phyloP scores from a whole-genome alignment of 2,329 filamentous ascomycete genomes.

The Xylaria sp. region DNA sequence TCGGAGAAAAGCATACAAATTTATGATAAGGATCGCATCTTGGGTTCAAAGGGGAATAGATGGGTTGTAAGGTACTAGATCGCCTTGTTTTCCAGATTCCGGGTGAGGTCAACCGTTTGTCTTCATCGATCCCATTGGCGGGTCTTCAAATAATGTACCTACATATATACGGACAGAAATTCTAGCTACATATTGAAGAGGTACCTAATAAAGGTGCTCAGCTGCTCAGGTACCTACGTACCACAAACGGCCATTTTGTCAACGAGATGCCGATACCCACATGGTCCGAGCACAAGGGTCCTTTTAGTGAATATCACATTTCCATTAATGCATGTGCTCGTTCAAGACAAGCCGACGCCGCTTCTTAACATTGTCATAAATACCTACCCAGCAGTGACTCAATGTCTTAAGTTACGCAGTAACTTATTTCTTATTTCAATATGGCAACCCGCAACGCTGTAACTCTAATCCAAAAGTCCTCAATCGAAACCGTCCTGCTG shows the following conservation, averaged over 20 bases:
- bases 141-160: too few relatives aligned
- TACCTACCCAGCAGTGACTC: too few relatives aligned
- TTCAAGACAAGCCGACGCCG: too few relatives aligned
- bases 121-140: too few relatives aligned
- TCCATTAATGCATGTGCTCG: too few relatives aligned
- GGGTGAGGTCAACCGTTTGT: neutral
- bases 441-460: constrained; percentile 51
- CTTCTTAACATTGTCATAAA: too few relatives aligned
- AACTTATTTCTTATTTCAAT: constrained; percentile 16
- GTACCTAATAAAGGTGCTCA: too few relatives aligned
- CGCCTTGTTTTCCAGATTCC: neutral
- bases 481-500: constrained; percentile 53
- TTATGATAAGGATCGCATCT: constrained; percentile 10
- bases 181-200: too few relatives aligned
- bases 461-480: constrained; percentile 50
- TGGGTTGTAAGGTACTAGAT: neutral
- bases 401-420: neutral
- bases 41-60: neutral
- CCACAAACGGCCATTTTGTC: neutral
- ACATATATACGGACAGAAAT: too few relatives aligned
- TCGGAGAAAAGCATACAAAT: constrained; percentile 11
- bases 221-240: too few relatives aligned
- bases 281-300: neutral
- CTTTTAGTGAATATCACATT: too few relatives aligned
- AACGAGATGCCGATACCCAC: neutral